Evolutionary conservation across 2,329 filamentous ascomycete genomes (phyloP), one percentile per base, ranked within the genome.

Genomic region (Ascochyta lentis): DNA sequence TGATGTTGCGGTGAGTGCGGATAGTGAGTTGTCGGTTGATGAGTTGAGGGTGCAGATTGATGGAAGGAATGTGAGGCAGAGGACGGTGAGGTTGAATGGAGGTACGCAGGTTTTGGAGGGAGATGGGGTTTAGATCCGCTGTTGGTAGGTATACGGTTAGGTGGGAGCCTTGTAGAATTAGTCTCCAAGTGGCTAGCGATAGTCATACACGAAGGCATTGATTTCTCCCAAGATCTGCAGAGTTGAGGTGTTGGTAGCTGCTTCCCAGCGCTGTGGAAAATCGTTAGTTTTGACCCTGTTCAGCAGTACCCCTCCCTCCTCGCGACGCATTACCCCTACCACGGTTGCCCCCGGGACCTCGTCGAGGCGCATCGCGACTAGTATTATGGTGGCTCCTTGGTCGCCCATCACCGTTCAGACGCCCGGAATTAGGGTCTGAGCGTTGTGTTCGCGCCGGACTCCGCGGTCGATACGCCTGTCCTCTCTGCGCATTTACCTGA

Each of bases 61-160:
- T 24, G 62, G 62, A 16, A 42, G 49, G 16, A 65, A 65, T 46
- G 60, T 65, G 24, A 38, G 41, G 24, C 37, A 23, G n/a, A 49
- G 46, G 52, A 55, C 33, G 9, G 54, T 60, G 24, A 33, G 39
- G 22, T 26, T 56, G 46, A 51, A 56, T 29, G 47, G 47, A 6
- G 53, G 53, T 8, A 51, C 53, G 33, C 53, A 56, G 38, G 42
- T 56, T 3, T 35, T 56, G 22, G 37, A 37, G n/a, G 53, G 22
- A 2, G 53, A 47, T 43, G 42, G 43, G 0, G 47, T 48, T 19
- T 31, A 31, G 12, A 31, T 31, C 29, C 15, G 10, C 4, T 31
- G 8, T 31, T 31, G 12, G 29, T 31, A 15, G 29, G 29, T 12
- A 31, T 31, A 13, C 15, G 29, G 12, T 31, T 31, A 4, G 29